Conservation (phyloP, 306 rosid species). For the Alnus glutinosa region DNA sequence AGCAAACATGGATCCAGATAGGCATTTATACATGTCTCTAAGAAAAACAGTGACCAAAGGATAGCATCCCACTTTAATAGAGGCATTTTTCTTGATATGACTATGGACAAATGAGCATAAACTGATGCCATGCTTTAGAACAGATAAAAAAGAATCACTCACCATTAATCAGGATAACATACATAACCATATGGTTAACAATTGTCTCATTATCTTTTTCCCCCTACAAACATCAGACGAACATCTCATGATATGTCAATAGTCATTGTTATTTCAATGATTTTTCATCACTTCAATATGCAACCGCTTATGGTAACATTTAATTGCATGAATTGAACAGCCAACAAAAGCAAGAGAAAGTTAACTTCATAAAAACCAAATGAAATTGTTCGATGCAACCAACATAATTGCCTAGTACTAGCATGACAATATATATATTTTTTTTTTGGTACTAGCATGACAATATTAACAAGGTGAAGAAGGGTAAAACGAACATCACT, state of each 20-base stretch:
- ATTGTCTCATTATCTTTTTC: background rate
- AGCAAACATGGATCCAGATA: background rate
- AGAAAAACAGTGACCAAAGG: background rate
- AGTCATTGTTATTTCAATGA: background rate
- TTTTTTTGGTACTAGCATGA: background rate
- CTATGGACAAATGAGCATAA: background rate
- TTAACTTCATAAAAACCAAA: background rate
- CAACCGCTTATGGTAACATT: background rate
- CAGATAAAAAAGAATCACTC: background rate
- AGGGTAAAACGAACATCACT: background rate
- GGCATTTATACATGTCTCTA: background rate
- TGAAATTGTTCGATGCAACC: background rate
- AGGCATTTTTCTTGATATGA: background rate
- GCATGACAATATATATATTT: background rate
- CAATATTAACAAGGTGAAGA: constrained; percentile 1
- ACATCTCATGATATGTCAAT: background rate
- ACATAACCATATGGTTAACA: background rate
- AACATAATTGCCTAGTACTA: background rate
- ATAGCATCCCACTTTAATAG: background rate
- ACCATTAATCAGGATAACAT: background rate
- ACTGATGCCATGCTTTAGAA: background rate
- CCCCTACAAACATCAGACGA: constrained; percentile 2
- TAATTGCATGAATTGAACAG: background rate
- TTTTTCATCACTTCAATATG: background rate
- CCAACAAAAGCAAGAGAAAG: background rate